Evolutionary conservation across 495 filamentous ascomycete genomes (phyloP).

Genomic region (Geopyxis carbonaria): DNA sequence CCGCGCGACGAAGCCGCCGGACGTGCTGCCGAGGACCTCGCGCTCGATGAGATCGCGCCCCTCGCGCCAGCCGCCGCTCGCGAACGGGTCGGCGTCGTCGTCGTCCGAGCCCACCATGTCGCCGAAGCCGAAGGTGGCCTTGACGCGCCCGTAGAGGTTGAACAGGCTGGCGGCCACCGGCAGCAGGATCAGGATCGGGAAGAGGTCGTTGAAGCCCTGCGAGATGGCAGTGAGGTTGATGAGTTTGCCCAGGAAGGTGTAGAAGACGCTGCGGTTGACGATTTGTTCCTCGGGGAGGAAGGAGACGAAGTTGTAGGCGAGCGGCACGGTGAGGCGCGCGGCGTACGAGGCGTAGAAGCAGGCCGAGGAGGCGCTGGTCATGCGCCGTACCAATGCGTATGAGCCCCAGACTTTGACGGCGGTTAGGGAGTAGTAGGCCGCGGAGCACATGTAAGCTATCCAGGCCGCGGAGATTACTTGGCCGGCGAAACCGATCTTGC

Average conservation of each 20-base stretch:
- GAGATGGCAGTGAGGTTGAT: constrained; percentile 77
- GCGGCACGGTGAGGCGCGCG: constrained; percentile 73
- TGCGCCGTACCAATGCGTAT: constrained; percentile 71
- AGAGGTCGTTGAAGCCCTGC: constrained; percentile 68
- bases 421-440: constrained; percentile 66
- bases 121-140: constrained; percentile 59
- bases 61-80: constrained; percentile 76
- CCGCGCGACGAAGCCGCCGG: constrained; percentile 22
- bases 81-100: constrained; percentile 42
- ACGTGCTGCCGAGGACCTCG: constrained; percentile 46
- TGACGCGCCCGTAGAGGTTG: constrained; percentile 70
- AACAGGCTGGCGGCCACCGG: constrained; percentile 71
- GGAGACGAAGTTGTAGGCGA: constrained; percentile 90
- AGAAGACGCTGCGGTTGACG: constrained; percentile 55
- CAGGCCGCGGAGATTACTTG: constrained; percentile 71
- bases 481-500: constrained; percentile 61
- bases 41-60: constrained; percentile 85
- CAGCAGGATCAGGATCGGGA: constrained; percentile 69
- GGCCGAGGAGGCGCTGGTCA: constrained; percentile 78
- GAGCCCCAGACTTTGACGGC: constrained; percentile 92
- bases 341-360: constrained; percentile 90
- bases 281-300: constrained; percentile 52
- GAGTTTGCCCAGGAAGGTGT: constrained; percentile 62
- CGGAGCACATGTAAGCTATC: constrained; percentile 85
- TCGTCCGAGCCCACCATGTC: constrained; percentile 59